phyloP scores from a whole-genome alignment of 140 eudicot genomes.

The Erigeron philadelphicus region DNA sequence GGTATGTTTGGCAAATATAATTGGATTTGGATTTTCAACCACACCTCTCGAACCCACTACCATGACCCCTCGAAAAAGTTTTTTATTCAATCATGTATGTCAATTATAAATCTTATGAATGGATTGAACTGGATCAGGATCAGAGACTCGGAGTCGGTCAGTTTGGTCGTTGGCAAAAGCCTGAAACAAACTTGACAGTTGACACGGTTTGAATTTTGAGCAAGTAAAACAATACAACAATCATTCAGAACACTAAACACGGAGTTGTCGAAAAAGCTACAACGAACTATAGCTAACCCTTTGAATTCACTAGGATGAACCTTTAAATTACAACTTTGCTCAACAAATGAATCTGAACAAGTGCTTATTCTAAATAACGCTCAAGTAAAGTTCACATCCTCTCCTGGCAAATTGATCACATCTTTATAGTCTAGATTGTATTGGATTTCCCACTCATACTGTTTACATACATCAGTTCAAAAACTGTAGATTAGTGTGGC shows the following conservation, averaged over 20 bases:
- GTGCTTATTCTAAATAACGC: conserved; percentile 25
- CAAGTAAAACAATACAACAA: not conserved
- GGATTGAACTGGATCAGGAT: too few relatives aligned
- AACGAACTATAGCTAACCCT: not conserved
- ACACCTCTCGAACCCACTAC: too few relatives aligned
- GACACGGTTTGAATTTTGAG: not conserved
- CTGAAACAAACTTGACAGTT: too few relatives aligned
- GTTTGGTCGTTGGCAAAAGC: too few relatives aligned
- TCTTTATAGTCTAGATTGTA: conserved; percentile 12
- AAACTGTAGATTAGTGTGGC: conserved; percentile 13
- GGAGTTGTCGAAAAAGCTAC: not conserved
- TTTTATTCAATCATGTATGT: too few relatives aligned
- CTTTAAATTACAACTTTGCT: conserved; percentile 18
- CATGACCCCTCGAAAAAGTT: too few relatives aligned
- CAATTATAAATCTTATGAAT: too few relatives aligned
- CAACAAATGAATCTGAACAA: conserved; percentile 13
- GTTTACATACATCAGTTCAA: conserved; percentile 14
- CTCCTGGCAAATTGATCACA: conserved; percentile 17
- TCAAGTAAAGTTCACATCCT: conserved; percentile 13
- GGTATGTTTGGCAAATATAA: too few relatives aligned
- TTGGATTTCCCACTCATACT: conserved; percentile 14
- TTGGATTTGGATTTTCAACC: too few relatives aligned
- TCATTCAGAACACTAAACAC: not conserved
- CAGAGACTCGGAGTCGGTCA: too few relatives aligned
- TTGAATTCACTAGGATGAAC: conserved; percentile 3